Evolutionary conservation across 352 stramenopile species (phyloP), one percentile per base, ranked within the genome.

Genomic region (Phytophthora ohioensis): DNA sequence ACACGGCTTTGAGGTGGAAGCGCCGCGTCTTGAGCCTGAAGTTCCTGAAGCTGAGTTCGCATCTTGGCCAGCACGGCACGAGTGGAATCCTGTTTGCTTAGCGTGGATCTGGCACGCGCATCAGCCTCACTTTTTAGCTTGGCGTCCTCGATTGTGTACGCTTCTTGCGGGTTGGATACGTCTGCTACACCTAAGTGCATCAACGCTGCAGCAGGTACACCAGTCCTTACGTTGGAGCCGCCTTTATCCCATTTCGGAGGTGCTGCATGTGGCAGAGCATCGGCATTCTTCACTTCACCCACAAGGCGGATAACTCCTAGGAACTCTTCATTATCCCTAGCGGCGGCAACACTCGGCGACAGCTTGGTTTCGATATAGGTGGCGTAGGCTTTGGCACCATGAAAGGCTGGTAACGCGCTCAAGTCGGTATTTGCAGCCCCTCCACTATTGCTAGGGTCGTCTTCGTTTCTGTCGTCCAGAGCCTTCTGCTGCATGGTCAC

Each of bases 121-220:
- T 98, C 91, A 4, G 91, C 89, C 57, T 98, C 93, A 43, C 87
- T 95, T 67, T 97, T 95, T 7, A 95, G 77, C 59, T 97, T 97
- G 43, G 88, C 91, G 17, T 98, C 91, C 73, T 98, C 88, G 59
- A 98, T 97, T 43, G 89, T 97, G 76, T 98, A 98, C 9, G 88
- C 88, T 32, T 87, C 80, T 15, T 71, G 67, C 3, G 84, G 75
- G 63, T 94, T 91, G 10, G 66, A 53, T n/a, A 98, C 69, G 45
- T 98, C 92, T 1, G 80, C 58, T 30, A 84, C 81, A 54, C 95
- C 82, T 3, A 90, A 51, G 27, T 88, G 42, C 7, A 58, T 48
- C 32, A 77, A 60, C 15, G 39, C 60, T 39, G 63, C 34, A 6
- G 55, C 52, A 0, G 70, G 53, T 4, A 84, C 55, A 46, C 67